Percentiles rank a stretch among this genome's conserved stretches.
These are phyloP conservation scores for Apiospora arundinis DNA, from an alignment of 2,329 filamentous ascomycete genomes.

Conservation along the genomic window DNA sequence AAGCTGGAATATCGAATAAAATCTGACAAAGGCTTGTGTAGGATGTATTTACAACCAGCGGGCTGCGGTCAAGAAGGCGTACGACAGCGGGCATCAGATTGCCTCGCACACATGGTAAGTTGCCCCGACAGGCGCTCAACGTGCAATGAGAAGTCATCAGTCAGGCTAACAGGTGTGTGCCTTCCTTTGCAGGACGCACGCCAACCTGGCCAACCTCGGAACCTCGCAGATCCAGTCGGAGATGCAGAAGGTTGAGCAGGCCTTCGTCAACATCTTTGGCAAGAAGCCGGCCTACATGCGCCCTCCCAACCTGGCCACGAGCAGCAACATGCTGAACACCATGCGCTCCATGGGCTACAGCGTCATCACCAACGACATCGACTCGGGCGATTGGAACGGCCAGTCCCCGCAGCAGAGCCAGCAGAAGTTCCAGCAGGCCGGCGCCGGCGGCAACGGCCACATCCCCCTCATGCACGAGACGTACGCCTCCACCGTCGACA, in stretches of 20 bases:
- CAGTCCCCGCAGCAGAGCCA: conserved; percentile 56
- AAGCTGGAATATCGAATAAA: conserved; percentile 30
- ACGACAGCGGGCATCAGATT: conserved; percentile 57
- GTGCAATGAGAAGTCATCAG: too few species aligned
- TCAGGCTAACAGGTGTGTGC: not conserved
- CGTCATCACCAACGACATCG: conserved; percentile 66
- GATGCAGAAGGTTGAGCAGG: conserved; percentile 58
- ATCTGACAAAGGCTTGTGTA: conserved; percentile 27
- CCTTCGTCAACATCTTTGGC: conserved; percentile 56
- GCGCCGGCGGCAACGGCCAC: conserved; percentile 53
- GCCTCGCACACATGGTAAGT: conserved; percentile 59
- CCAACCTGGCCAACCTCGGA: conserved; percentile 49
- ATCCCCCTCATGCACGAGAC: conserved; percentile 65
- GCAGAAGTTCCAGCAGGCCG: conserved; percentile 55
- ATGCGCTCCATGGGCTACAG: conserved; percentile 60
- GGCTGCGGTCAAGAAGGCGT: conserved; percentile 60
- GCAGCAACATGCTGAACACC: conserved; percentile 49
- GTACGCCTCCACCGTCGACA: conserved; percentile 54
- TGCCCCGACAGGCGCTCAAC: not conserved
- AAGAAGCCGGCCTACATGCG: conserved; percentile 57
- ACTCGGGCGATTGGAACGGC: conserved; percentile 67
- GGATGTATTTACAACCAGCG: conserved; percentile 56
- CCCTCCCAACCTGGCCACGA: conserved; percentile 55
- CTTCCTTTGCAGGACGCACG: conserved; percentile 48
- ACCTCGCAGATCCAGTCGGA: conserved; percentile 49